These are phyloP conservation scores for Fusarium duplospermum DNA, from an alignment of 2,329 filamentous ascomycete genomes.

Conservation along the genomic window DNA sequence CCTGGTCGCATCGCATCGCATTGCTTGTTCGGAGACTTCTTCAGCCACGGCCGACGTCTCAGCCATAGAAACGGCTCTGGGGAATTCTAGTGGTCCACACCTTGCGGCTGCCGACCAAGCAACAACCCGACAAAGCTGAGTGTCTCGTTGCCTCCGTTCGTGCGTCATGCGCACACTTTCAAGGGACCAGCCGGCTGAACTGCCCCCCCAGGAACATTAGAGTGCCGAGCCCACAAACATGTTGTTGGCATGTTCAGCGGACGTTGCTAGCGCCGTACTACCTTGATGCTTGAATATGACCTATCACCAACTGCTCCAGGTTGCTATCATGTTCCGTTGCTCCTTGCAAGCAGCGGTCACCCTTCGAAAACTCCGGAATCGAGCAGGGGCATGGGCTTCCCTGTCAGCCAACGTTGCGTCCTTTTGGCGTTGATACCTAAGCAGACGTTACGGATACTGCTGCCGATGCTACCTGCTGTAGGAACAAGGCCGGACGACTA, in stretches of 20 bases:
- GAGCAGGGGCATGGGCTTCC: constrained; percentile 8
- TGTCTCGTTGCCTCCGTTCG: constrained; percentile 31
- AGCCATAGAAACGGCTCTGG: constrained; percentile 9
- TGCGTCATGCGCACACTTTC: constrained; percentile 1
- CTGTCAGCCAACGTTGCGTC: not conserved
- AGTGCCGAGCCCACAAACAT: constrained; percentile 1
- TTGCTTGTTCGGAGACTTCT: constrained; percentile 38
- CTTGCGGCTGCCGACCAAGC: not conserved
- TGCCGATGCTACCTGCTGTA: constrained; percentile 8
- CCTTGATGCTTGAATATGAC: constrained; percentile 11
- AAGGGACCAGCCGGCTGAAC: not conserved
- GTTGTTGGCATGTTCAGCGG: constrained; percentile 2
- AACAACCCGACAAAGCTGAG: constrained; percentile 9
- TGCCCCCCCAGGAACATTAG: not conserved
- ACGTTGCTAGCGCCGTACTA: constrained; percentile 4
- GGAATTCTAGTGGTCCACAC: constrained; percentile 20
- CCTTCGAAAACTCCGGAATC: constrained; percentile 1
- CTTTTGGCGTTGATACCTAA: constrained; percentile 3
- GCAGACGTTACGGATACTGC: not conserved
- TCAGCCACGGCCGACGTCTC: constrained; percentile 37
- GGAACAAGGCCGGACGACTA: constrained; percentile 7
- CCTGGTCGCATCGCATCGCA: constrained; percentile 5
- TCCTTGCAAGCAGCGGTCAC: not conserved
- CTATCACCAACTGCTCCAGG: constrained; percentile 15
- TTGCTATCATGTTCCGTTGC: not conserved